A percentile compares a stretch with the other conserved stretches of the same genome.
These are phyloP conservation scores for Auricularia auricula-judae DNA, from an alignment of 768 basidiomycete genomes.

Conservation along the genomic window DNA sequence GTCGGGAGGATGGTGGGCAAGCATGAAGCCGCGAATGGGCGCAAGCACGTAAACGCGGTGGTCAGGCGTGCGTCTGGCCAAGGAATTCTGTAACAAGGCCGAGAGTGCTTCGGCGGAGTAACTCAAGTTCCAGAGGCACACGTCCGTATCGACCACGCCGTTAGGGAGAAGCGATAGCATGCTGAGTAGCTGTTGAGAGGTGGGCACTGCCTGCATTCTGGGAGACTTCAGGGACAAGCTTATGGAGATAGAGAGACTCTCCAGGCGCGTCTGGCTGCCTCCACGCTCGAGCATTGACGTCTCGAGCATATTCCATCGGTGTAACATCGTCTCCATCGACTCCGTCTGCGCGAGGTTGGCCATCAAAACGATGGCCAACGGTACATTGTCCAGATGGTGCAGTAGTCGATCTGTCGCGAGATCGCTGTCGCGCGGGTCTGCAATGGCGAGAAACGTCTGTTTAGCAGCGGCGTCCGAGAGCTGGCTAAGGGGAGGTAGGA, in stretches of 20 bases:
- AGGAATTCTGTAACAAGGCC: background rate
- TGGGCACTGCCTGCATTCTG: background rate
- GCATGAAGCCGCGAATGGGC: background rate
- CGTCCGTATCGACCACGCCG: slow-evolving; percentile 8
- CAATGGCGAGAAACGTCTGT: background rate
- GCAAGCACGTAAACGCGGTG: background rate
- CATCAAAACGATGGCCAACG: background rate
- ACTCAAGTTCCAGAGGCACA: slow-evolving; percentile 2
- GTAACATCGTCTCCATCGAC: background rate
- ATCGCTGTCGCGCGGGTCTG: background rate
- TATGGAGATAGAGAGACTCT: background rate
- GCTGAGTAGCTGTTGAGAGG: background rate
- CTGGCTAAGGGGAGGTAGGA: background rate
- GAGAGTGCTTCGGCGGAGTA: background rate
- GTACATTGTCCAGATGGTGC: background rate
- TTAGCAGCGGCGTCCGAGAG: background rate
- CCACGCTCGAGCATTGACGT: background rate
- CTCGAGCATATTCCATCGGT: background rate
- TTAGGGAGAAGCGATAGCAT: background rate
- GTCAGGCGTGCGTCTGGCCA: background rate
- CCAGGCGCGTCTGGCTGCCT: background rate
- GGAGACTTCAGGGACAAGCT: background rate
- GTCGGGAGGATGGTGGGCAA: background rate
- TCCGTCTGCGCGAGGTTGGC: background rate
- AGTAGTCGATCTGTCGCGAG: background rate